These are phyloP conservation scores for Myriosclerotinia curreyana DNA, from an alignment of 2,329 filamentous ascomycete species.

Conservation along the genomic window DNA sequence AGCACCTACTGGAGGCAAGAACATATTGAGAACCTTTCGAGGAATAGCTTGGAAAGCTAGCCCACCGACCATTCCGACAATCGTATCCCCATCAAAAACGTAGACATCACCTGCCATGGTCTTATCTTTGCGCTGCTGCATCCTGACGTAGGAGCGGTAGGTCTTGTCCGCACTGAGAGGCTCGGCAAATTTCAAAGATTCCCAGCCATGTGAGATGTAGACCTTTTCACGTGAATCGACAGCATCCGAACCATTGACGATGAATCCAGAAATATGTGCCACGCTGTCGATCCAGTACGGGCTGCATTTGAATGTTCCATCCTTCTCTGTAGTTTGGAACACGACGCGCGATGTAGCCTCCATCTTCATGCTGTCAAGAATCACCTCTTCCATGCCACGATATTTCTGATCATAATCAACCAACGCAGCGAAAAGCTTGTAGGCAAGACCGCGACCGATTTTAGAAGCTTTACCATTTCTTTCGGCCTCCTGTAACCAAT, in stretches of 20 bases:
- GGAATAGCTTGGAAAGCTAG: slow-evolving; percentile 42
- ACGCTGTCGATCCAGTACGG: slow-evolving; percentile 59
- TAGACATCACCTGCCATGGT: slow-evolving; percentile 46
- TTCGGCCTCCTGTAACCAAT: slow-evolving; percentile 22
- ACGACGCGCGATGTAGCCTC: slow-evolving; percentile 46
- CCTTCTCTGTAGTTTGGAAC: slow-evolving; percentile 48
- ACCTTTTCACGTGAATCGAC: slow-evolving; percentile 54
- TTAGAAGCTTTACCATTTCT: slow-evolving; percentile 56
- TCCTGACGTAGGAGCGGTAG: slow-evolving; percentile 56
- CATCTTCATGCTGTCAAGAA: slow-evolving; percentile 49
- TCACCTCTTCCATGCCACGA: slow-evolving; percentile 57
- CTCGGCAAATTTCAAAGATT: slow-evolving; percentile 49
- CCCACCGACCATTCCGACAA: slow-evolving; percentile 42
- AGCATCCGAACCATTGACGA: slow-evolving; percentile 49
- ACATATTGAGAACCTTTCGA: slow-evolving; percentile 21
- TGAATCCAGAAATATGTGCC: slow-evolving; percentile 59
- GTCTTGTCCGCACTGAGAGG: slow-evolving; percentile 45
- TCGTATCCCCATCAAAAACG: slow-evolving; percentile 38
- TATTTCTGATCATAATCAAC: slow-evolving; percentile 56
- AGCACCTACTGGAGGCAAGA: slow-evolving; percentile 15
- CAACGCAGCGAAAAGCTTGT: slow-evolving; percentile 64
- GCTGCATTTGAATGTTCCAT: slow-evolving; percentile 53
- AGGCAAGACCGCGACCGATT: slow-evolving; percentile 63
- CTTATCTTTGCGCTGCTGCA: slow-evolving; percentile 38
- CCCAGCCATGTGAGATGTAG: slow-evolving; percentile 59